These are phyloP conservation scores for Quercus ilex DNA, from an alignment of 306 rosid genomes.

Conservation along the genomic window DNA sequence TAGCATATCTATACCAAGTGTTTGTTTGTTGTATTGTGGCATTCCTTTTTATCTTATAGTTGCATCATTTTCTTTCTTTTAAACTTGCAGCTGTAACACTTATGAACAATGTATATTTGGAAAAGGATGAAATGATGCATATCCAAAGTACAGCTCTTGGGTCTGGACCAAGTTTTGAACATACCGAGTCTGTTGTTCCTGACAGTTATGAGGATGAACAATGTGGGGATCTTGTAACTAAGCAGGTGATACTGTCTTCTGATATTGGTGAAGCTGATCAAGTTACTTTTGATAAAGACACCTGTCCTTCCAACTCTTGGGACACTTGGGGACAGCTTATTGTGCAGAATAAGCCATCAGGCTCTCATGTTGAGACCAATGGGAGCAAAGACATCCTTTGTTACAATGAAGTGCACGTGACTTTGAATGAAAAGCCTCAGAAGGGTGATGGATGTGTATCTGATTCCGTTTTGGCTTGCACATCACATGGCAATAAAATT, in stretches of 20 bases:
- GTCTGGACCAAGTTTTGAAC: slow-evolving; percentile 26
- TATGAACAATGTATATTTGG: slow-evolving; percentile 26
- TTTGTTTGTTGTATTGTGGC: slow-evolving; percentile 6
- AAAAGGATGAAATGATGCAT: slow-evolving; percentile 31
- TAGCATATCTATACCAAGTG: background rate
- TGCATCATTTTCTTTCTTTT: slow-evolving; percentile 8
- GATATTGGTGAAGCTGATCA: slow-evolving; percentile 41
- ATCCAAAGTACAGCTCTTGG: slow-evolving; percentile 8
- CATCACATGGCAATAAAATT: slow-evolving; percentile 18
- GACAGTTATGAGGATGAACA: slow-evolving; percentile 46
- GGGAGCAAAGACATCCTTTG: slow-evolving; percentile 24
- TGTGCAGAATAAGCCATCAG: slow-evolving; percentile 32
- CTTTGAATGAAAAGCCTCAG: slow-evolving; percentile 27
- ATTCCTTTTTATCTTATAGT: slow-evolving; percentile 1
- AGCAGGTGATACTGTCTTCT: slow-evolving; percentile 27
- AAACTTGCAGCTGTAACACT: slow-evolving; percentile 30
- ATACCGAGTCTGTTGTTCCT: slow-evolving; percentile 30
- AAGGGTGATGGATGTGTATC: slow-evolving; percentile 29
- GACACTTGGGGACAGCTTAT: slow-evolving; percentile 27
- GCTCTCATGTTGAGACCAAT: slow-evolving; percentile 25
- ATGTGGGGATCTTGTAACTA: slow-evolving; percentile 29
- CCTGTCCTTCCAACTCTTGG: slow-evolving; percentile 19
- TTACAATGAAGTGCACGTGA: slow-evolving; percentile 28
- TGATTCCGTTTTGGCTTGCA: slow-evolving; percentile 35
- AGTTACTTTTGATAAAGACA: slow-evolving; percentile 28